Evolutionary conservation across 495 filamentous ascomycete species (phyloP), one percentile per base, ranked within the genome.

Genomic region (Penicillium riverlandense): DNA sequence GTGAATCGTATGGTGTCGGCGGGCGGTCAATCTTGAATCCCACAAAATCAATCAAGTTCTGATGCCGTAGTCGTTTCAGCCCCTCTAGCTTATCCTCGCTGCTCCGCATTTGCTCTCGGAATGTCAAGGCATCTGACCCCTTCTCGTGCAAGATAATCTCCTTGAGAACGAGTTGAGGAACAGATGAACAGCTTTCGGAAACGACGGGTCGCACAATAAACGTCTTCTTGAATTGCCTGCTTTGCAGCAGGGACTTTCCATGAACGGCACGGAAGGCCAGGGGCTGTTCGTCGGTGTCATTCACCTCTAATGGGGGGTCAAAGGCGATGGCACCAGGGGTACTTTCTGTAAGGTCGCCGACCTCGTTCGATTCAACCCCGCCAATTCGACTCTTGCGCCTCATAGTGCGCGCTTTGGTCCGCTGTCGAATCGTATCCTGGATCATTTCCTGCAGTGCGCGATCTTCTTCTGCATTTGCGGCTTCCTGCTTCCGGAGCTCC

Each of bases 51-150:
- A 90, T 66, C 16, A 95, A 57, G 62, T 88, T 87, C n/a, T 78
- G 72, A 54, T 96, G 90, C 27, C 77, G 78, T 29, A 94, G 59
- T 49, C 76, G 78, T 57, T 82, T 91, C 29, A 92, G 59, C 2
- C 65, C 64, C 47, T 95, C 86, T 27, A 98, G 59, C 39, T 83
- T 76, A 75, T 85, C 67, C 85, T 96, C 64, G 77, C 38, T 78
- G 54, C 53, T 81, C 66, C 56, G 75, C 79, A 58, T 77, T 65
- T 49, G 66, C 65, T 47, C 76, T 62, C 54, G 70, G 61, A 55
- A 94, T 52, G 47, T 75, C 59, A 65, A 30, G 69, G 77, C 38
- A 34, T 69, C 60, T 0, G 48, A 53, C 10, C 47, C 48, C 30
- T 63, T 65, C 41, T 68, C 66, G 29, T 60, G 50, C 11, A 74